Evolutionary conservation across 192 early-diverging fungal genomes (phyloP), one percentile per base, ranked within the genome.

Genomic region (Backusella macrospora): DNA sequence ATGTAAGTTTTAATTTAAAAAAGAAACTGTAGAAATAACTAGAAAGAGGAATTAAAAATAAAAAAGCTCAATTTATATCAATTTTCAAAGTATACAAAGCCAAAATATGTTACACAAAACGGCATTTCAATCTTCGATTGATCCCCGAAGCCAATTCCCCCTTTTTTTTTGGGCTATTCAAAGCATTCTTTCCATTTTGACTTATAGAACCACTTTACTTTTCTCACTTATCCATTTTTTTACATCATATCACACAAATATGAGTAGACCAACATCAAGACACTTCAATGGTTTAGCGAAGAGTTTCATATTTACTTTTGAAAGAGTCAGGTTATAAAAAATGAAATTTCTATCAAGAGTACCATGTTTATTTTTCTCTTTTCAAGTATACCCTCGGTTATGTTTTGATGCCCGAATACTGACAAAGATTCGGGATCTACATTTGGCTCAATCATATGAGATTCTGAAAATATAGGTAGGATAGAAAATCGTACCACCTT

Each of bases 1-100:
- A 49, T 46, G 55, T 46, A 62, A 34, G 18, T 37, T 13, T 48
- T 63, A 67, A 64, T 45, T 42, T 67, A 65, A 72, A 18, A 64
- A 65, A 37, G 37, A 62, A 62, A 70, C 48, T 44, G 6, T 34
- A 69, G 18, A 14, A 63, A 63, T 44, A 26, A 70, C 37, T 47
- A 52, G 21, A 78, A 78, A 62, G 47, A 74, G 63, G 47, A 34
- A 74, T 42, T 63, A 39, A 42, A 42, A 65, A 47, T n/a, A 14
- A 46, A 18, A 26, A 62, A 12, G 26, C 3, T 37, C 34, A 16
- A 68, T 68, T 68, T 47, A 39, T 47, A 65, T n/a, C 34, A 39
- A 65, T n/a, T 37, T 34, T 65, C 16, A 65, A 14, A 26, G 26
- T 15, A 47, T 26, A 23, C 43, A 68, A 47, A 68, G n/a, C 10